phyloP scores from a whole-genome alignment of 164 flowering plant species.

The Nymphaea thermarum region DNA sequence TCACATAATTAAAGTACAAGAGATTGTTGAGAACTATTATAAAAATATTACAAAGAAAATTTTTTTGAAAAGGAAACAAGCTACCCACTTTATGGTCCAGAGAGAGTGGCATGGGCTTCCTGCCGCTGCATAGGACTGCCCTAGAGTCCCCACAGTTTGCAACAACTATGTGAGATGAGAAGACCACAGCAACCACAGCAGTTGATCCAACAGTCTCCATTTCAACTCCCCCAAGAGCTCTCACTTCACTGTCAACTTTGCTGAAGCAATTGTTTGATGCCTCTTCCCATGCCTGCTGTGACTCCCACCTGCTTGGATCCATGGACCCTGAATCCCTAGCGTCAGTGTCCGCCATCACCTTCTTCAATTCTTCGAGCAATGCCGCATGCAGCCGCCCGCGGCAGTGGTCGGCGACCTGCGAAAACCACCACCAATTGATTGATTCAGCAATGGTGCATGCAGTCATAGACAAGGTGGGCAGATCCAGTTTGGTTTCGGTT shows the following conservation, averaged over 20 bases:
- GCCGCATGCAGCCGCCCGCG: conserved; percentile 55
- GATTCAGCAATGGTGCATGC: not conserved
- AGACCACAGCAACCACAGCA: conserved; percentile 62
- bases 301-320: conserved; percentile 48
- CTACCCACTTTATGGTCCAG: conserved; percentile 45
- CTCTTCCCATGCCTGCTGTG: conserved; percentile 53
- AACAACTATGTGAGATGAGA: conserved; percentile 54
- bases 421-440: not conserved
- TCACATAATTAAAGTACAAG: too few relatives aligned
- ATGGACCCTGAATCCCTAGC: conserved; percentile 8
- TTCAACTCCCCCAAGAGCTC: conserved; percentile 57
- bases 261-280: conserved; percentile 32
- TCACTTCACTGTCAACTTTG: conserved; percentile 16
- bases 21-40: too few relatives aligned
- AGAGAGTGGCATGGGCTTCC: conserved; percentile 47
- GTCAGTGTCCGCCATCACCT: conserved; percentile 15
- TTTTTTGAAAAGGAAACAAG: too few relatives aligned
- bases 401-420: conserved; percentile 71
- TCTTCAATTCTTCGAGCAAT: conserved; percentile 42
- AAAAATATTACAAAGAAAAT: too few relatives aligned
- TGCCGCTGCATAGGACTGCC: conserved; percentile 61
- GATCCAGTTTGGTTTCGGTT: not conserved
- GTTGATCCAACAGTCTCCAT: conserved; percentile 90
- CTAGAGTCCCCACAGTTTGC: conserved; percentile 93
- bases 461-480: not conserved